Percentiles rank a stretch among this genome's conserved stretches.
phyloP scores from a whole-genome alignment of 2,329 filamentous ascomycete species.

The Polychaeton citri region DNA sequence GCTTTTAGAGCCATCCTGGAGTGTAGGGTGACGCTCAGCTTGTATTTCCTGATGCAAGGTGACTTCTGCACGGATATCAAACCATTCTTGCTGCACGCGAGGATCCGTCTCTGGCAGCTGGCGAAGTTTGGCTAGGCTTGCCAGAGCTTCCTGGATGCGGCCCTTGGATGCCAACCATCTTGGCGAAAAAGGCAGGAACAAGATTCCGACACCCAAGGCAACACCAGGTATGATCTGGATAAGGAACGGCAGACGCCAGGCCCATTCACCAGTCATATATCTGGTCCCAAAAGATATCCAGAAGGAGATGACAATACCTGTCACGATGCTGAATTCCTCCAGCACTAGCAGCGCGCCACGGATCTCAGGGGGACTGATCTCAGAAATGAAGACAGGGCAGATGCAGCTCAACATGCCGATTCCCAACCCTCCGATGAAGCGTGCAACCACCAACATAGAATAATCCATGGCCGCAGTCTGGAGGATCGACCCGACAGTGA shows the following conservation, averaged over 20 bases:
- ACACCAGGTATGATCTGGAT: background rate
- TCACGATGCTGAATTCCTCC: slow-evolving; percentile 24
- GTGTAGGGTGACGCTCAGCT: slow-evolving; percentile 38
- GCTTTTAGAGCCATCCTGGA: slow-evolving; percentile 41
- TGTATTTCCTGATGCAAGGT: slow-evolving; percentile 42
- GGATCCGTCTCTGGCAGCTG: slow-evolving; percentile 1
- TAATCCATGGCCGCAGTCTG: slow-evolving; percentile 16
- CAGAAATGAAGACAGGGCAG: slow-evolving; percentile 20
- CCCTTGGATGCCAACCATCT: background rate
- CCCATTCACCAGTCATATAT: background rate
- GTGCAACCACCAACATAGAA: slow-evolving; percentile 18
- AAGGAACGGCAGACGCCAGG: background rate
- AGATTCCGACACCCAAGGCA: background rate
- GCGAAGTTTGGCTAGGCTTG: background rate
- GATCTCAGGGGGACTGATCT: slow-evolving; percentile 20
- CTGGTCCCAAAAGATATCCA: slow-evolving; percentile 24
- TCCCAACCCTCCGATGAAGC: slow-evolving; percentile 17
- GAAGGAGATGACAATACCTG: slow-evolving; percentile 25
- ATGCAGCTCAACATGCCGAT: slow-evolving; percentile 17
- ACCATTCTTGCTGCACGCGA: slow-evolving; percentile 41
- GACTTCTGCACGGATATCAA: slow-evolving; percentile 47
- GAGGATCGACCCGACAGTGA: slow-evolving; percentile 11
- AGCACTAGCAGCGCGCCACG: slow-evolving; percentile 20
- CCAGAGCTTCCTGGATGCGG: background rate
- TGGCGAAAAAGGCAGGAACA: background rate